A percentile compares a stretch with the other conserved stretches of the same genome.
These are phyloP conservation scores for Wilcoxina mikolae DNA, from an alignment of 495 filamentous ascomycete genomes.

Conservation along the genomic window DNA sequence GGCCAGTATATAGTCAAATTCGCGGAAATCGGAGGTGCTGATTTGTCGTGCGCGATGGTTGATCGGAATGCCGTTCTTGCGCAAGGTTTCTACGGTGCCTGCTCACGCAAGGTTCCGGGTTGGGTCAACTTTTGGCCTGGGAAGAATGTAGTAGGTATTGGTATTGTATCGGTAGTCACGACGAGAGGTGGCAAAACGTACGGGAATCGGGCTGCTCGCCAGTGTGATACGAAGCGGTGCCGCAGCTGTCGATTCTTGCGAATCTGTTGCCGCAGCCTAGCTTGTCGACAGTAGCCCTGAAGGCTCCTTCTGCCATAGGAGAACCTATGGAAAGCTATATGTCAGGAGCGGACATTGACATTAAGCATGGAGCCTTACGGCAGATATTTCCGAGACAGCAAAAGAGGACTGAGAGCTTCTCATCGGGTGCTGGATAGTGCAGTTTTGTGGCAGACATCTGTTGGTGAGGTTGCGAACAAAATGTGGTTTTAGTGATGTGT, in stretches of 20 bases:
- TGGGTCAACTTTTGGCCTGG: no score
- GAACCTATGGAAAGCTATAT: conserved; percentile 46
- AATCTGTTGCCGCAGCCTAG: conserved; percentile 41
- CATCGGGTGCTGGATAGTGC: neutral
- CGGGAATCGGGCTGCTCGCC: conserved; percentile 62
- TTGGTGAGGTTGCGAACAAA: no score
- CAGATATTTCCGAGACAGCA: conserved; percentile 97
- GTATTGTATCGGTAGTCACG: neutral
- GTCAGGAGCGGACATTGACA: no score
- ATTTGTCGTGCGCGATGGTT: conserved; percentile 65
- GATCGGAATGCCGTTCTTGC: conserved; percentile 53
- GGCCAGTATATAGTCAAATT: conserved; percentile 83
- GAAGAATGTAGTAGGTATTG: neutral
- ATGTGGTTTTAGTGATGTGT: no score
- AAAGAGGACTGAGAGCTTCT: conserved; percentile 66
- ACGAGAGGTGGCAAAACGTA: conserved; percentile 26
- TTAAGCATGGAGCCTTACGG: no score
- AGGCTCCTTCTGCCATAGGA: conserved; percentile 91
- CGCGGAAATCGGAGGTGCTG: conserved; percentile 52
- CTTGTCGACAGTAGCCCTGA: conserved; percentile 51
- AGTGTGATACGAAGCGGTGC: conserved; percentile 72
- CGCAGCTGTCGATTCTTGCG: conserved; percentile 66
- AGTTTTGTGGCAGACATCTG: conserved; percentile 1
- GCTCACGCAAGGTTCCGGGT: no score
- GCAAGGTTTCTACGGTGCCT: conserved; percentile 57